Base-by-base conservation (phyloP, 2,329 filamentous ascomycete species). In the Aspergillus sp. region DNA sequence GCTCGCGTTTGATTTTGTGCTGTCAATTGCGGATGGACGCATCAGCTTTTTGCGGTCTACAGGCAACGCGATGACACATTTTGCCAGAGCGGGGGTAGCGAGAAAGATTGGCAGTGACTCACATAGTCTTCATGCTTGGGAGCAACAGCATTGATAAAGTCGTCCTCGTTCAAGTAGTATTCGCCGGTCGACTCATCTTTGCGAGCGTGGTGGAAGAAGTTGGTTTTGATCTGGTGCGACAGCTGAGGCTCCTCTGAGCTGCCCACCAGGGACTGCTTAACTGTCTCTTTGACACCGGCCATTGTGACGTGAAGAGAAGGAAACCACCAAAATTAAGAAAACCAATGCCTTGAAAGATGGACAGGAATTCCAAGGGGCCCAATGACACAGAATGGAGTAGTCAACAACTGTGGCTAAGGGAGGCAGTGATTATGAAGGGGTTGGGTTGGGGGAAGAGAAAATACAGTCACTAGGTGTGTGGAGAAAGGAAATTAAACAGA, bases 1-100 rank as follows among this genome's bases (percentile, higher is more conserved):
- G 93, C 58, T 95, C 87, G 56, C 91, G 85, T 72, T 90, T 88
- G 75, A 98, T 97, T 71, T 98, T 98, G 76, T 95, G 90, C 91
- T 97, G 62, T 54, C 51, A 36, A 30, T 39, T 40, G 36, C 28
- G 38, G 31, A 37, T 33, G 41, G 30, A 43, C 63, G 46, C 62
- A 55, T 40, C 27, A 38, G 41, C 31, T 32, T 39, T 26, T 43
- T 8, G 11, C 19, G 19, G 19, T 19, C 19, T 19, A 19, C 19
- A 19, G 19, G 19, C 19, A 19, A 19, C 19, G 19, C 19, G 19
- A 19, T 19, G 28, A 12, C 29, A 29, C 27, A 12, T 4, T 13
- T 33, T n/a, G n/a, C 9, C 7, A 32, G 26, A 34, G 40, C 27
- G 7, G 19, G 27, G 3, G 30, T 19, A 19, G 33, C 6, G n/a